Percentiles rank a stretch among this genome's conserved stretches.
These are phyloP conservation scores for Cruciata laevipes DNA, from an alignment of 257 asterid genomes.

Conservation along the genomic window DNA sequence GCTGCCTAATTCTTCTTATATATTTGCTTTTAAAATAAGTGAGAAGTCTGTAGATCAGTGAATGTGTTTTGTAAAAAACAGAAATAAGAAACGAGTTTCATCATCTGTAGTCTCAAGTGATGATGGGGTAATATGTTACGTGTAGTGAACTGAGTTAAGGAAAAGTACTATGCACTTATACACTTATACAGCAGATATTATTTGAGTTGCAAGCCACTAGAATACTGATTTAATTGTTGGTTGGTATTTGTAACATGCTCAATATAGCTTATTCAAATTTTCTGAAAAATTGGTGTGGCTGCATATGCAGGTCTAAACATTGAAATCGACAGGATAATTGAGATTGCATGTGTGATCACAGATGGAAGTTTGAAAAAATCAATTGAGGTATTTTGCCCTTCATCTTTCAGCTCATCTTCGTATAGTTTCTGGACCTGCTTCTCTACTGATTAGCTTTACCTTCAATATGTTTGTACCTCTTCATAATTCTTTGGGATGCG, in stretches of 20 bases:
- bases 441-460: not conserved
- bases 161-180: not conserved
- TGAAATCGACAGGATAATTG: conserved; percentile 79
- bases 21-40: not conserved
- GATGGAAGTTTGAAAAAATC: conserved; percentile 74
- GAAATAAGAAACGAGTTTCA: not conserved
- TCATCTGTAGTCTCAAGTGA: not conserved
- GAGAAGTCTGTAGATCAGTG: not conserved
- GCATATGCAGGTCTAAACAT: conserved; percentile 65
- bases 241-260: not conserved
- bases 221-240: not conserved
- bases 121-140: not conserved
- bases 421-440: not conserved
- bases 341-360: conserved; percentile 92
- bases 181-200: not conserved
- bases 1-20: not conserved
- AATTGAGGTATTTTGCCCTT: conserved; percentile 50
- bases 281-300: conserved; percentile 12
- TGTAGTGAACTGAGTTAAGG: not conserved
- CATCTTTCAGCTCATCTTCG: conserved; percentile 1
- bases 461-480: not conserved
- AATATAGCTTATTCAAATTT: conserved; percentile 3
- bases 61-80: not conserved
- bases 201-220: not conserved
- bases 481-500: not conserved